A percentile compares a stretch with the other conserved stretches of the same genome.
Evolutionary conservation across 2,329 filamentous ascomycete genomes (phyloP).

Genomic region (Penicillium sp.): DNA sequence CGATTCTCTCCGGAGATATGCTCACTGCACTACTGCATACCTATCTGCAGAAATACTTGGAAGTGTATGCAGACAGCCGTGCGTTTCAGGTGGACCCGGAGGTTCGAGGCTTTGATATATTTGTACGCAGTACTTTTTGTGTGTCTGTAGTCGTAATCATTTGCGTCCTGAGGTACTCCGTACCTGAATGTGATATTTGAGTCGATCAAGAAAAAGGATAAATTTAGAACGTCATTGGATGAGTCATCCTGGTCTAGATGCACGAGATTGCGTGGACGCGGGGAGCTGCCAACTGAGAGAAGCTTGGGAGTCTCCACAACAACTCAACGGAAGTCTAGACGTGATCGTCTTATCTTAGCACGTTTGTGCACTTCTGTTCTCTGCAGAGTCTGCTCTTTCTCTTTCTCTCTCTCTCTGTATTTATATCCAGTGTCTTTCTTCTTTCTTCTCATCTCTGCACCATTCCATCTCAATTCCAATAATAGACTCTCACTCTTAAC

Average conservation of each 20-base stretch:
- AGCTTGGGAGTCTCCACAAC: no score
- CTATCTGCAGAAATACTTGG: slow-evolving; percentile 10
- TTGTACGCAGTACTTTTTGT: not conserved
- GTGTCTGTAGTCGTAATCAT: no score
- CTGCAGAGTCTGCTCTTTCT: no score
- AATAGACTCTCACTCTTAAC: not conserved
- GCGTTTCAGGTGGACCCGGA: slow-evolving; percentile 2
- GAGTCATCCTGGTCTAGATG: slow-evolving; percentile 11
- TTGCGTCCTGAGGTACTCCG: no score
- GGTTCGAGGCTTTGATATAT: not conserved
- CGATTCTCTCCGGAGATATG: slow-evolving; percentile 17
- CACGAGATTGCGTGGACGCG: slow-evolving; percentile 1
- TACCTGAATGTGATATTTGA: no score
- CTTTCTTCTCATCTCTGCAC: not conserved
- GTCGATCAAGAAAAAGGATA: no score
- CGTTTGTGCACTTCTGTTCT: no score
- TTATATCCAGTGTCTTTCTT: slow-evolving; percentile 1
- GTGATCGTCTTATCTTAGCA: slow-evolving; percentile 11
- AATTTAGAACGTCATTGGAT: slow-evolving; percentile 7
- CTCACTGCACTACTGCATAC: slow-evolving; percentile 8
- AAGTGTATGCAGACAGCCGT: slow-evolving; percentile 4
- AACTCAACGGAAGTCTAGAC: slow-evolving; percentile 3
- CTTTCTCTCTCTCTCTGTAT: not conserved
- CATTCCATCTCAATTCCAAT: not conserved
- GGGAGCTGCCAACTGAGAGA: not conserved